Conservation (phyloP, 2,329 filamentous ascomycete species). For the Decorospora gaudefroyi region DNA sequence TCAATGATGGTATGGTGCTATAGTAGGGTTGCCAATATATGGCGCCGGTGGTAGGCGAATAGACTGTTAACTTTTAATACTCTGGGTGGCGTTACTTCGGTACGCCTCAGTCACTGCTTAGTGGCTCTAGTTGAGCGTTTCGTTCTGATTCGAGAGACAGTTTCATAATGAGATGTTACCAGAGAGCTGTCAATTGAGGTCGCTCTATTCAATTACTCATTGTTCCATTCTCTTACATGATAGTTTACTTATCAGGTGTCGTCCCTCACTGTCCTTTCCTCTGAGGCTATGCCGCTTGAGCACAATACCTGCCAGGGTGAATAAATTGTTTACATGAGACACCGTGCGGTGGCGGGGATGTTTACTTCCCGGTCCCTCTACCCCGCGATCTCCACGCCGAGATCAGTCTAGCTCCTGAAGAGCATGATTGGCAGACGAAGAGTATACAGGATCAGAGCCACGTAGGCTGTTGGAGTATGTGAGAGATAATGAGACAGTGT, state of each 20-base stretch:
- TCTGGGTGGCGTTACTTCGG: constrained; percentile 23
- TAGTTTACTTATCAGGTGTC: no score
- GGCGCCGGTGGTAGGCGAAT: constrained; percentile 21
- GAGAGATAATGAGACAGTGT: no score
- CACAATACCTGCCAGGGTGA: constrained; percentile 14
- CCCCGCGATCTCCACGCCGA: constrained; percentile 36
- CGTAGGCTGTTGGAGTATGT: no score
- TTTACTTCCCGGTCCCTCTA: constrained; percentile 24
- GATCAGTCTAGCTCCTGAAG: constrained; percentile 18
- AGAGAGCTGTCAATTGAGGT: no score
- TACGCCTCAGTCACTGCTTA: constrained; percentile 9
- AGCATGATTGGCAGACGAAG: constrained; percentile 9
- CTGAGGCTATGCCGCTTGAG: no score
- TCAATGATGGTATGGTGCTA: constrained; percentile 32
- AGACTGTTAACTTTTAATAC: constrained; percentile 17
- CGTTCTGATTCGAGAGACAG: no score
- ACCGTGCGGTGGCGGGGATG: constrained; percentile 24
- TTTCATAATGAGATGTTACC: no score
- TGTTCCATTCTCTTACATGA: background rate
- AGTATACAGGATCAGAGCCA: no score
- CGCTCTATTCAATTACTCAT: no score
- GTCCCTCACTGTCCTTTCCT: no score
- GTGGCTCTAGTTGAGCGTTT: no score
- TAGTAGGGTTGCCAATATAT: constrained; percentile 32
- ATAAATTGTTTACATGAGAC: constrained; percentile 40